Percentiles rank a stretch among this genome's conserved stretches.
phyloP scores from a whole-genome alignment of 805 yeast genomes.

The Nakazawaea anatomiae region DNA sequence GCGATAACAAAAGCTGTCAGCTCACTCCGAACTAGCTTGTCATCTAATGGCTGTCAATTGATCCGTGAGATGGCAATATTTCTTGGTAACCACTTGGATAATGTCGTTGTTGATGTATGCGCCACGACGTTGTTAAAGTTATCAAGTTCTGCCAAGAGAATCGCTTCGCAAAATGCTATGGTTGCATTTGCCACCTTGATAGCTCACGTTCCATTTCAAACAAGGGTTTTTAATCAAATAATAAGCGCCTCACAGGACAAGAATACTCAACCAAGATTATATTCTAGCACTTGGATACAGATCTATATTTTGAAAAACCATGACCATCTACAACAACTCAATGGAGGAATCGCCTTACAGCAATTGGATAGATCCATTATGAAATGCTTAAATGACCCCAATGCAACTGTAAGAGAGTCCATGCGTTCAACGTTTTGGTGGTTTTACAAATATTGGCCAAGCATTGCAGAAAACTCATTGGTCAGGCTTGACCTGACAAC shows the following conservation, averaged over 20 bases:
- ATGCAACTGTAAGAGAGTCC: slow-evolving; percentile 70
- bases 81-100: slow-evolving; percentile 35
- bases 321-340: slow-evolving; percentile 23
- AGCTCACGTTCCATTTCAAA: slow-evolving; percentile 46
- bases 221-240: slow-evolving; percentile 45
- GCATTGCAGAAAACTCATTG: slow-evolving; percentile 35
- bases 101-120: slow-evolving; percentile 40
- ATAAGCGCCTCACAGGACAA: slow-evolving; percentile 56
- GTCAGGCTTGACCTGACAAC: slow-evolving; percentile 36
- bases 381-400: slow-evolving; percentile 72
- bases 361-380: slow-evolving; percentile 42
- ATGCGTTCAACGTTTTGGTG: slow-evolving; percentile 76
- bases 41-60: slow-evolving; percentile 68
- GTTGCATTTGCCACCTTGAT: slow-evolving; percentile 51
- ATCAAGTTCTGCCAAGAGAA: slow-evolving; percentile 55
- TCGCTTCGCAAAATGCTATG: slow-evolving; percentile 55
- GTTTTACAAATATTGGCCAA: slow-evolving; percentile 48
- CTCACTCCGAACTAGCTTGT: slow-evolving; percentile 81
- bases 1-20: slow-evolving; percentile 58
- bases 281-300: slow-evolving; percentile 66
- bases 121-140: slow-evolving; percentile 44
- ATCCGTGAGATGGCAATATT: slow-evolving; percentile 58
- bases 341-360: slow-evolving; percentile 27
- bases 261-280: slow-evolving; percentile 63
- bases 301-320: slow-evolving; percentile 50